Percentiles rank a stretch among this genome's conserved stretches.
These are phyloP conservation scores for Alternaria conjuncta DNA, from an alignment of 2,329 filamentous ascomycete genomes.

Conservation along the genomic window DNA sequence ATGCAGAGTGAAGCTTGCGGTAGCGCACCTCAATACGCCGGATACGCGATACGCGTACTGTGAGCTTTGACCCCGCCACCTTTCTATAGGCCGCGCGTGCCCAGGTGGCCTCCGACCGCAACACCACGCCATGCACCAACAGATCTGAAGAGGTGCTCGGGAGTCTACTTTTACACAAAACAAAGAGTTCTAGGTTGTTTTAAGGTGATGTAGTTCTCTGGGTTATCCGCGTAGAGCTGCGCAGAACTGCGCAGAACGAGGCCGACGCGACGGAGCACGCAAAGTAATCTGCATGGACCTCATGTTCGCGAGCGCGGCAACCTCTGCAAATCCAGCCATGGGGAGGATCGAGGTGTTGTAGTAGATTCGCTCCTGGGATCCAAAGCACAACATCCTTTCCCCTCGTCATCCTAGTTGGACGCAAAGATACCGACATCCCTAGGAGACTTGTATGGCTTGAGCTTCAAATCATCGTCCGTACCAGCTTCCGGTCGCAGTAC, in stretches of 20 bases:
- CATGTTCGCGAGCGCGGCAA: too few species aligned
- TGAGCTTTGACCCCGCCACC: neutral
- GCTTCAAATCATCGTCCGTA: neutral
- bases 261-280: too few species aligned
- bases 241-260: too few species aligned
- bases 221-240: too few species aligned
- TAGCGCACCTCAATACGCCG: neutral
- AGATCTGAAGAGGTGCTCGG: neutral
- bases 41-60: neutral
- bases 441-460: neutral
- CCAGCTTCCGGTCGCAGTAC: neutral
- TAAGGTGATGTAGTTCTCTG: too few species aligned
- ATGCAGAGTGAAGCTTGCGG: neutral
- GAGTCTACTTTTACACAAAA: neutral
- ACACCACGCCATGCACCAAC: neutral
- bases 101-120: neutral
- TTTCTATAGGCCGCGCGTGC: neutral
- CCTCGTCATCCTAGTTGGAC: accelerated
- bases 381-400: neutral
- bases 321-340: too few species aligned
- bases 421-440: neutral
- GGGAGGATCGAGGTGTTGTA: too few species aligned
- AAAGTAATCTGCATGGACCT: too few species aligned
- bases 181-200: neutral
- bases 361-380: accelerated